Percentiles rank a stretch among this genome's conserved stretches.
These are phyloP conservation scores for Aspergillus piperis DNA, from an alignment of 2,329 filamentous ascomycete species.

Conservation along the genomic window DNA sequence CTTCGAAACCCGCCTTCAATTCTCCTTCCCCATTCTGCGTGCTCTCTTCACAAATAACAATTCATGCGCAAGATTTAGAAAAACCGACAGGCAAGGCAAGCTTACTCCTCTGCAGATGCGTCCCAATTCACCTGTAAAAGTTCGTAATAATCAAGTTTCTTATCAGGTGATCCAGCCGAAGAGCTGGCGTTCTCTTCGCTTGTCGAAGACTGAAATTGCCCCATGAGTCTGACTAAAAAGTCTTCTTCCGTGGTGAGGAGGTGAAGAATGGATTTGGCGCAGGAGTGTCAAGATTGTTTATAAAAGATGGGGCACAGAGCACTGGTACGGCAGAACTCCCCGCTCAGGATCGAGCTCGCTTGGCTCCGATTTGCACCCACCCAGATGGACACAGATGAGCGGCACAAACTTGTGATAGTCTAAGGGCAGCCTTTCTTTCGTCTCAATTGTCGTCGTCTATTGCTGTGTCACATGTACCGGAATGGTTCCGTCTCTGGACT, in stretches of 20 bases:
- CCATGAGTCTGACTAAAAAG: constrained; percentile 33
- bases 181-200: constrained; percentile 23
- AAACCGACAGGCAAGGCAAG: constrained; percentile 16
- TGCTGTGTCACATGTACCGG: constrained; percentile 21
- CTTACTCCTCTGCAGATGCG: constrained; percentile 79
- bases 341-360: background rate
- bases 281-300: background rate
- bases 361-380: background rate
- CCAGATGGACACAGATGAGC: background rate
- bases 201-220: constrained; percentile 47
- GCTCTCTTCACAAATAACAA: background rate
- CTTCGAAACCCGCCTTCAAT: background rate
- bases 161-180: constrained; percentile 24
- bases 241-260: background rate
- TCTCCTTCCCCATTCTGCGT: background rate
- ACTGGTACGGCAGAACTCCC: constrained; percentile 1
- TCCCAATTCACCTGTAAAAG: constrained; percentile 71
- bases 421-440: background rate
- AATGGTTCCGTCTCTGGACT: constrained; percentile 37
- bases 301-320: background rate
- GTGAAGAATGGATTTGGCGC: background rate
- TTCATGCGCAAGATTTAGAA: background rate
- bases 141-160: constrained; percentile 64
- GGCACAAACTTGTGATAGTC: background rate
- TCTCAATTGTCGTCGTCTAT: background rate